phyloP scores from a whole-genome alignment of 768 basidiomycete genomes.

The Amanita exitialis region DNA sequence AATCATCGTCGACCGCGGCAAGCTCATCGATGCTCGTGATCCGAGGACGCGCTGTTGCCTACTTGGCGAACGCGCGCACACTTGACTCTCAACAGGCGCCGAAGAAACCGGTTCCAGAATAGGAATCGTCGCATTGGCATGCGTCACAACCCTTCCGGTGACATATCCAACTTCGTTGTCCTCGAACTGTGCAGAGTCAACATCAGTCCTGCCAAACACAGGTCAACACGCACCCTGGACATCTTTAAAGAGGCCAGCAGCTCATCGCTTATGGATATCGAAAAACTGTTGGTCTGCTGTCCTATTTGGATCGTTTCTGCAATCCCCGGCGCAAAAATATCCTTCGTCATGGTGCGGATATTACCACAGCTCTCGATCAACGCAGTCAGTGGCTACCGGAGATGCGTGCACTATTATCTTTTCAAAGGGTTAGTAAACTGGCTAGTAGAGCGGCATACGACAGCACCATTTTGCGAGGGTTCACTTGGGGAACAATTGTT shows the following conservation, averaged over 20 bases:
- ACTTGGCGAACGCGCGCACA: constrained; percentile 13
- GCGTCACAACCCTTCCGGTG: constrained; percentile 75
- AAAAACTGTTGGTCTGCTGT: constrained; percentile 92
- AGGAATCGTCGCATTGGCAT: constrained; percentile 83
- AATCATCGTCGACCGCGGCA: constrained; percentile 92
- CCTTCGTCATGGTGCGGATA: constrained; percentile 85
- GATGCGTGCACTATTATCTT: constrained; percentile 88
- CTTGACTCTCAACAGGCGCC: constrained; percentile 15
- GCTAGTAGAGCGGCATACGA: background rate
- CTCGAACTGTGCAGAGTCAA: constrained; percentile 59
- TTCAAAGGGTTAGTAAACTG: background rate
- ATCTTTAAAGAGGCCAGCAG: constrained; percentile 70
- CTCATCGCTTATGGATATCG: constrained; percentile 87
- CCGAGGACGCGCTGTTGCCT: constrained; percentile 41
- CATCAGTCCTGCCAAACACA: background rate
- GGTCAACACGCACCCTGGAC: constrained; percentile 59
- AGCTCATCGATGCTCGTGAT: constrained; percentile 49
- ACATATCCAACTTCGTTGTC: constrained; percentile 96
- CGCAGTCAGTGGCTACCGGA: constrained; percentile 49
- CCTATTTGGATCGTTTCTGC: constrained; percentile 87
- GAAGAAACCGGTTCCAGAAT: constrained; percentile 63
- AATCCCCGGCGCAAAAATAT: constrained; percentile 70
- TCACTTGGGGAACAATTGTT: constrained; percentile 92
- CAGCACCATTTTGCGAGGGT: constrained; percentile 86
- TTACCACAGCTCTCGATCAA: constrained; percentile 76